Evolutionary conservation across 148 eudicot species (phyloP).

Genomic region (Spergularia marina): DNA sequence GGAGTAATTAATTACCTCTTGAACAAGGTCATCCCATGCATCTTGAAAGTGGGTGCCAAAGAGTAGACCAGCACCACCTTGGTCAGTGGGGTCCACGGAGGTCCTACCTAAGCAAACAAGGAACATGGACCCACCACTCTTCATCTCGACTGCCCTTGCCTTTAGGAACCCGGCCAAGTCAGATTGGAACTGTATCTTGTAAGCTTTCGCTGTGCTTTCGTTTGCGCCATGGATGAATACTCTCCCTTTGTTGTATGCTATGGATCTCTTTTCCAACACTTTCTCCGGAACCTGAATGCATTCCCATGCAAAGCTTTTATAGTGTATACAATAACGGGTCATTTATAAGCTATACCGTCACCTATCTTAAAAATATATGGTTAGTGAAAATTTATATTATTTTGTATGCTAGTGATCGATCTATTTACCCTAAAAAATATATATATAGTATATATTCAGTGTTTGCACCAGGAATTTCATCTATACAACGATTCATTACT

Average conservation of each 20-base stretch:
- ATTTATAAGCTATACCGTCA: no score
- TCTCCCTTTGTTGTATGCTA: constrained; percentile 77
- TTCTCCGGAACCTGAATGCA: constrained; percentile 60
- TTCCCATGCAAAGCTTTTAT: no score
- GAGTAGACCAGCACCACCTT: constrained; percentile 92
- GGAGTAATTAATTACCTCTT: constrained; percentile 48
- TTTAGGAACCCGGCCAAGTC: constrained; percentile 60
- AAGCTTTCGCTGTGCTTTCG: constrained; percentile 59
- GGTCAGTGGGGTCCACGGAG: constrained; percentile 78
- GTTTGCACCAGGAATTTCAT: no score
- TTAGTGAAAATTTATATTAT: no score
- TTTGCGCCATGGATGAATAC: constrained; percentile 80
- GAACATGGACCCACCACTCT: constrained; percentile 88
- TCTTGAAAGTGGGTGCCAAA: constrained; percentile 98
- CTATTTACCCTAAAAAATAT: no score
- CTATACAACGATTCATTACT: no score
- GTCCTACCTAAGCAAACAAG: constrained; percentile 80
- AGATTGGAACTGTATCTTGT: constrained; percentile 59
- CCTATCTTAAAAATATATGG: no score
- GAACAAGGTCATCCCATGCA: constrained; percentile 97
- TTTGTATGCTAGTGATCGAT: no score
- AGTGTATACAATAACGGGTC: no score
- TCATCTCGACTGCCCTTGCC: constrained; percentile 67
- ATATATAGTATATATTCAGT: no score
- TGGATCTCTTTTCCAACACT: constrained; percentile 68